Percentiles rank a stretch among this genome's conserved stretches.
Conservation (phyloP, 2,329 filamentous ascomycete species). For the Nigrospora sphaerica region DNA sequence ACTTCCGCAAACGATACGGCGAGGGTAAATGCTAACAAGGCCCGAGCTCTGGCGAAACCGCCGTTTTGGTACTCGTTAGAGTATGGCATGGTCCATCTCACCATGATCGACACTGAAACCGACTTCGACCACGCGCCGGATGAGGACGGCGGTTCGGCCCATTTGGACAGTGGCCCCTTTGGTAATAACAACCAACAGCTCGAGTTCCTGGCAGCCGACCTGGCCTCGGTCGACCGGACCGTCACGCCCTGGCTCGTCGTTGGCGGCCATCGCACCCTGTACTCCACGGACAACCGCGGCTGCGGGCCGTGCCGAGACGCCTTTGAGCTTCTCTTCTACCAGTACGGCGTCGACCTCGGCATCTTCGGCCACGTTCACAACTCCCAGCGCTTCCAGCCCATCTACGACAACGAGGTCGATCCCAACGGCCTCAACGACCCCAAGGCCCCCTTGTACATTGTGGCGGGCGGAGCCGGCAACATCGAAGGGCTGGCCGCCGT, state of each 20-base stretch:
- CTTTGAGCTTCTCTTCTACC: constrained; percentile 46
- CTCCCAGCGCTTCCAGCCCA: constrained; percentile 43
- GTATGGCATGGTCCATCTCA: constrained; percentile 48
- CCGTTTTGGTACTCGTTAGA: constrained; percentile 56
- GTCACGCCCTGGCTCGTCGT: constrained; percentile 48
- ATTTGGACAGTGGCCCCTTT: constrained; percentile 41
- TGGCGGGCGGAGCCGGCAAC: constrained; percentile 49
- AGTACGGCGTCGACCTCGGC: constrained; percentile 49
- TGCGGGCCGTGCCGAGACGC: constrained; percentile 42
- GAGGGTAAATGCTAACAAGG: constrained; percentile 35
- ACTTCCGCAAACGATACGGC: constrained; percentile 34
- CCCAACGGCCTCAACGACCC: constrained; percentile 29
- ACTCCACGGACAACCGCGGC: constrained; percentile 26
- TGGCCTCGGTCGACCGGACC: constrained; percentile 46
- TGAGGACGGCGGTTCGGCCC: constrained; percentile 28
- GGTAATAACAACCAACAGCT: constrained; percentile 41
- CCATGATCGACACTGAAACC: constrained; percentile 51
- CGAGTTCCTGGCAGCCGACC: constrained; percentile 46
- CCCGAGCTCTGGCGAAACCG: constrained; percentile 36
- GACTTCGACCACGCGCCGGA: constrained; percentile 46
- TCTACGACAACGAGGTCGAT: constrained; percentile 27
- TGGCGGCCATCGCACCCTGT: constrained; percentile 38
- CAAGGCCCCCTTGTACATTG: constrained; percentile 42
- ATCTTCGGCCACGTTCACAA: constrained; percentile 54
- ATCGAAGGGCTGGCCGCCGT: constrained; percentile 42